Conservation (phyloP, 495 filamentous ascomycete species). For the Thermothielavioides terrestris region DNA sequence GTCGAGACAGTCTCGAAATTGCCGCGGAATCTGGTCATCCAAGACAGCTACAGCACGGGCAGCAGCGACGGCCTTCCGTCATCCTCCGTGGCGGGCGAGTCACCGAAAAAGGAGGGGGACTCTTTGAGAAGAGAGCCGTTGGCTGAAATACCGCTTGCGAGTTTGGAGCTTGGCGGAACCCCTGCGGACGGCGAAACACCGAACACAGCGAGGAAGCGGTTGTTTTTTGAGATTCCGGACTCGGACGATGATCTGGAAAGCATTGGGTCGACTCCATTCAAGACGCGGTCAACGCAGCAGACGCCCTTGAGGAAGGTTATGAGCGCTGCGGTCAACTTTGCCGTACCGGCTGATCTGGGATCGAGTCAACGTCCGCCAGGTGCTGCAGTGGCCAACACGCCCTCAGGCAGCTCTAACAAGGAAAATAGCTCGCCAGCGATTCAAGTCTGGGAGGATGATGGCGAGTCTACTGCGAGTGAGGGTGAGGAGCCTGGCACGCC, state of each 20-base stretch:
- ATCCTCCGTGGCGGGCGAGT: neutral
- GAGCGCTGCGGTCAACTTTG: neutral
- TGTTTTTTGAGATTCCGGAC: constrained; percentile 31
- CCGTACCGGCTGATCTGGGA: neutral
- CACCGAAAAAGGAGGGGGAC: constrained; percentile 4
- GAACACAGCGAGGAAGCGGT: constrained; percentile 6
- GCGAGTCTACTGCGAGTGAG: neutral
- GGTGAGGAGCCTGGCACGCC: neutral
- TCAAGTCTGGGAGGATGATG: constrained; percentile 10
- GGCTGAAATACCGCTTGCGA: constrained; percentile 18
- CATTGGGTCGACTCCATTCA: constrained; percentile 18
- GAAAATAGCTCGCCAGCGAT: constrained; percentile 12
- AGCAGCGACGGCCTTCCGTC: constrained; percentile 19
- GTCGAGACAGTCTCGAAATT: constrained; percentile 20
- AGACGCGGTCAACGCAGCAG: neutral
- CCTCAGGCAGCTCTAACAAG: constrained; percentile 18
- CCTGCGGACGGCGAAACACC: constrained; percentile 4
- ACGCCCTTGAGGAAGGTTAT: constrained; percentile 1
- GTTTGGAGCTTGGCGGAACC: constrained; percentile 4
- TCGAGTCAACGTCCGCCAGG: neutral
- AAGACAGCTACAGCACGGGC: constrained; percentile 33
- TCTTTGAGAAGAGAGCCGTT: constrained; percentile 16
- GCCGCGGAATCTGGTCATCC: constrained; percentile 27
- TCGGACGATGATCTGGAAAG: constrained; percentile 32
- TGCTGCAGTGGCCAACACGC: neutral